Conservation (phyloP, 148 eudicot genomes). For the Cornus controversa region DNA sequence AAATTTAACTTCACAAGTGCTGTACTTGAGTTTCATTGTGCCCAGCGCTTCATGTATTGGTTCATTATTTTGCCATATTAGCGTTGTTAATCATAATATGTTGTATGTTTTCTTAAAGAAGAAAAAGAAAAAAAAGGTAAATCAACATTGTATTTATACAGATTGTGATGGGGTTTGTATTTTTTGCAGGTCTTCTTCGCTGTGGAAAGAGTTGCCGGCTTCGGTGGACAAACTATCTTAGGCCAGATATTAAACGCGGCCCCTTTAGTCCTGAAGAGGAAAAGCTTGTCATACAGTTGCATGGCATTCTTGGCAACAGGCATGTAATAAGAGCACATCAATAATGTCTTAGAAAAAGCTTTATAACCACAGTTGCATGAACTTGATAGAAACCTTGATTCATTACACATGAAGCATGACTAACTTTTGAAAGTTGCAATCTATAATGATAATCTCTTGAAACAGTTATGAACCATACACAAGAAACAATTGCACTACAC, state of each 20-base stretch:
- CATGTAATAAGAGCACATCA: too few relatives aligned
- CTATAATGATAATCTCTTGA: background rate
- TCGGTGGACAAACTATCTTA: conserved; percentile 72
- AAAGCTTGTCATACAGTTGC: conserved; percentile 69
- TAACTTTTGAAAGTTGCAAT: background rate
- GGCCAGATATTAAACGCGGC: conserved; percentile 76
- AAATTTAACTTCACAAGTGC: background rate
- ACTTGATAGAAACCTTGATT: background rate
- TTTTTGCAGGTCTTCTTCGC: conserved; percentile 50
- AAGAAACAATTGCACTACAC: background rate
- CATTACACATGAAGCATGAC: background rate
- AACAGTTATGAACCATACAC: background rate
- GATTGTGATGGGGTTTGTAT: background rate
- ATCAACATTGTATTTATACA: background rate
- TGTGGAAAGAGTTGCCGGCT: conserved; percentile 82
- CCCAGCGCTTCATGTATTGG: background rate
- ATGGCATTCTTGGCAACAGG: conserved; percentile 74
- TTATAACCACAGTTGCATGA: background rate
- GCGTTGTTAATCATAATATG: background rate
- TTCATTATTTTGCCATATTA: background rate
- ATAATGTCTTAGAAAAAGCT: too few relatives aligned
- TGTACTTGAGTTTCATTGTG: background rate
- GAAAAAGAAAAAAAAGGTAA: background rate
- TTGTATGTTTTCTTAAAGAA: too few relatives aligned
- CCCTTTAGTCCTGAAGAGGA: conserved; percentile 68